A percentile compares a stretch with the other conserved stretches of the same genome.
These are phyloP conservation scores for Scytalidium lignicola DNA, from an alignment of 2,329 filamentous ascomycete genomes.

Conservation along the genomic window DNA sequence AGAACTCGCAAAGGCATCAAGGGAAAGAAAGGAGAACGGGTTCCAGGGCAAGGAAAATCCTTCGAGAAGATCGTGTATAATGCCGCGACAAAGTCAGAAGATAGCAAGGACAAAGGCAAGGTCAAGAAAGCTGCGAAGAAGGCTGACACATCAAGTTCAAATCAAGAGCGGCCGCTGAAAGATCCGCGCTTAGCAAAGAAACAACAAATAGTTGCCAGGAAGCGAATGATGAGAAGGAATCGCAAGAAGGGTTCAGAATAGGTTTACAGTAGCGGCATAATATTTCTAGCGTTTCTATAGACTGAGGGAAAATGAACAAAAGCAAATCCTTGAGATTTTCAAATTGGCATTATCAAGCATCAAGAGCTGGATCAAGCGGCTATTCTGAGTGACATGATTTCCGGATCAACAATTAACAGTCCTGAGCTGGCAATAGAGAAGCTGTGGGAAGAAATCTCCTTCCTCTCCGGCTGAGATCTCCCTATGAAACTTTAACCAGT, in stretches of 20 bases:
- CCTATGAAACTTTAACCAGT: no score
- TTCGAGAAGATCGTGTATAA: slow-evolving; percentile 6
- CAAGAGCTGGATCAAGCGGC: no score
- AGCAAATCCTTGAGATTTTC: no score
- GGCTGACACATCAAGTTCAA: slow-evolving; percentile 4
- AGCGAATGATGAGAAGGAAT: slow-evolving; percentile 70
- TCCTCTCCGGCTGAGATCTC: no score
- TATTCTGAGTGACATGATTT: no score
- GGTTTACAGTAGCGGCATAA: no score
- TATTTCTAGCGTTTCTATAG: no score
- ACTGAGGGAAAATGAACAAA: no score
- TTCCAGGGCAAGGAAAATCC: slow-evolving; percentile 8
- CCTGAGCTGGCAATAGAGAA: no score
- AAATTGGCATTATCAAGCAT: no score
- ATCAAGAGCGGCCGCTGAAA: slow-evolving; percentile 28
- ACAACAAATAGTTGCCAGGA: slow-evolving; percentile 80
- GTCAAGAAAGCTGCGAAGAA: slow-evolving; percentile 12
- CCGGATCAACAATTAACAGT: no score
- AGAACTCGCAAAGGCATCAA: slow-evolving; percentile 31
- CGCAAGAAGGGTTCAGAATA: slow-evolving; percentile 14
- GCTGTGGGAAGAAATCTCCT: no score
- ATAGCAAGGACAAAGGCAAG: slow-evolving; percentile 11
- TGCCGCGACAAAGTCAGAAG: slow-evolving; percentile 7
- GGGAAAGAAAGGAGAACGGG: slow-evolving; percentile 17
- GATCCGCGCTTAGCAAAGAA: slow-evolving; percentile 54